These are phyloP conservation scores for Desmodesmus armatus DNA, from an alignment of 139 green algal species.

Conservation along the genomic window DNA sequence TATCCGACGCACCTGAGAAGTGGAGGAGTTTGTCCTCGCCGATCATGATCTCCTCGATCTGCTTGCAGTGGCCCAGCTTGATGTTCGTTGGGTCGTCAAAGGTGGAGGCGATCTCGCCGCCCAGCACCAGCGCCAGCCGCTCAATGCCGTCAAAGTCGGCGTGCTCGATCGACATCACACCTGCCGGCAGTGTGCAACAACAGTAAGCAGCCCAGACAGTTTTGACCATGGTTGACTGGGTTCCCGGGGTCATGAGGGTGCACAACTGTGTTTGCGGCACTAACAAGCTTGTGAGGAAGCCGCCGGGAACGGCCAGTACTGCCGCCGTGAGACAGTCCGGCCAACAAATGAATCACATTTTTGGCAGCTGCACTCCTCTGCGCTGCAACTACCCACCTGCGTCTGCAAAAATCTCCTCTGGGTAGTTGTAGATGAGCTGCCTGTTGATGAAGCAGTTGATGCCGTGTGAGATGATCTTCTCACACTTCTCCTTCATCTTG, in stretches of 20 bases:
- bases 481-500: conserved; percentile 96
- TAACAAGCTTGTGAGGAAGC: no score
- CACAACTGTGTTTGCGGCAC: no score
- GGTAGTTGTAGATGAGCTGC: conserved; percentile 99
- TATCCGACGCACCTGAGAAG: conserved; percentile 88
- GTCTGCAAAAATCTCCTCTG: conserved; percentile 95
- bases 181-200: conserved; percentile 25
- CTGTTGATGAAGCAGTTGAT: conserved; percentile 99
- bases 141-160: conserved; percentile 92
- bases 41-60: conserved; percentile 98
- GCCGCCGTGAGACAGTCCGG: no score
- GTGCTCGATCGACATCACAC: conserved; percentile 74
- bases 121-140: conserved; percentile 95
- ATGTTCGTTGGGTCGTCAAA: conserved; percentile 91
- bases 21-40: conserved; percentile 96
- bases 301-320: no score
- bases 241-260: no score
- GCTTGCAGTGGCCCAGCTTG: conserved; percentile 90
- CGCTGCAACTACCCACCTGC: conserved; percentile 55
- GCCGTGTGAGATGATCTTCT: conserved; percentile 92
- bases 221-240: no score
- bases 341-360: no score
- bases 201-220: no score
- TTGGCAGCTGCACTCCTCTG: no score
- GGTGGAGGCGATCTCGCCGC: conserved; percentile 96